phyloP scores from a whole-genome alignment of 2,329 filamentous ascomycete species.

The Cercospora brassicicola region DNA sequence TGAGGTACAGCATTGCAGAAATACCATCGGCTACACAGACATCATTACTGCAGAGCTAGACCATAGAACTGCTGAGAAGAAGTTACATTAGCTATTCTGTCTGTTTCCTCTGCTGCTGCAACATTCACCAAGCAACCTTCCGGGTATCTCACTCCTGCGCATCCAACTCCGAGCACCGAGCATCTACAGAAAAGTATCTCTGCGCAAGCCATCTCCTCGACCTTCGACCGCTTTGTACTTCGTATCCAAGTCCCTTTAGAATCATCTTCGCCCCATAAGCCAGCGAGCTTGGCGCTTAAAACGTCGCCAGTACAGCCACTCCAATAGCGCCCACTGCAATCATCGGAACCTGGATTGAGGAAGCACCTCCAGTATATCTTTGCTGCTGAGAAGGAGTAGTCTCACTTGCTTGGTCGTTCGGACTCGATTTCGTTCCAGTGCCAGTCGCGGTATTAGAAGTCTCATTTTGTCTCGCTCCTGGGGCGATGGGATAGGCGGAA shows the following conservation, averaged over 20 bases:
- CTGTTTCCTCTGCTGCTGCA: not conserved
- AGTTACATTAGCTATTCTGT: not conserved
- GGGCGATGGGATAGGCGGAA: slow-evolving; percentile 7
- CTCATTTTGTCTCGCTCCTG: not conserved
- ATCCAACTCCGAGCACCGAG: not conserved
- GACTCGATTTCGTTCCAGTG: not conserved
- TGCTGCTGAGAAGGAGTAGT: not conserved
- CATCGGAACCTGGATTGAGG: not conserved
- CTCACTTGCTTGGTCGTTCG: not conserved
- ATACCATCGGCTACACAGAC: not conserved
- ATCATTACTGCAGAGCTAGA: not conserved
- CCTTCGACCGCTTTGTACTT: not conserved
- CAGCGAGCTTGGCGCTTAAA: not conserved
- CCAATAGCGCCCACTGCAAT: not conserved
- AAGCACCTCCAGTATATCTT: not conserved
- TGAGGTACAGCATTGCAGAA: not conserved
- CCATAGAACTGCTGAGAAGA: not conserved
- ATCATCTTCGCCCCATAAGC: not conserved
- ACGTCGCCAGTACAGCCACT: not conserved
- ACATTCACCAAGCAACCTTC: not conserved
- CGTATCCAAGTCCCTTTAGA: not conserved
- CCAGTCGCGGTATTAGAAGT: not conserved
- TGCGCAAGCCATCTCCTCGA: not conserved
- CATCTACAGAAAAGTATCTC: not conserved
- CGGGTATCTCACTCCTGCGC: not conserved